Evolutionary conservation across 192 early-diverging fungal species (phyloP).

Genomic region (Obelidium mucronatum): DNA sequence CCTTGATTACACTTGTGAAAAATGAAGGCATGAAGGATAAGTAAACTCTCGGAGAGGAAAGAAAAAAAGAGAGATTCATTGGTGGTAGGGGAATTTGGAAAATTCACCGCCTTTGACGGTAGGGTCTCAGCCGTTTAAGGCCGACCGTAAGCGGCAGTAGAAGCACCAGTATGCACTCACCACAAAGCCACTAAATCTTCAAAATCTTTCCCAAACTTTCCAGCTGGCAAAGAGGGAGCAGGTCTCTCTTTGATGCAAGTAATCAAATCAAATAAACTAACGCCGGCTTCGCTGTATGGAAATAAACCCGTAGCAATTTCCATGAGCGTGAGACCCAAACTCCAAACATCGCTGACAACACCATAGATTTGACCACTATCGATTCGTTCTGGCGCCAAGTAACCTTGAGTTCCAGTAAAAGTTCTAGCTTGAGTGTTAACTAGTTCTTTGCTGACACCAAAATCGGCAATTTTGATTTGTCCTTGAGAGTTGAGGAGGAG

Average conservation of each 20-base stretch:
- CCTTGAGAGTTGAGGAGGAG: slow-evolving; percentile 89
- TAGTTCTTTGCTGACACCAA: slow-evolving; percentile 93
- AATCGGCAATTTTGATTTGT: slow-evolving; percentile 95
- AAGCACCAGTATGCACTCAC: slow-evolving; percentile 49
- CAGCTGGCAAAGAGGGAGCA: slow-evolving; percentile 73
- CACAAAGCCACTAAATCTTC: slow-evolving; percentile 78
- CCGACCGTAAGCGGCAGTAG: background rate
- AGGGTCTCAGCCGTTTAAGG: too few relatives aligned
- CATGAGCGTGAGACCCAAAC: slow-evolving; percentile 84
- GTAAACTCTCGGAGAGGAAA: too few relatives aligned
- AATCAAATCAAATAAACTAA: slow-evolving; percentile 89
- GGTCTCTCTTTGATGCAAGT: slow-evolving; percentile 93
- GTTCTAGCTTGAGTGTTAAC: slow-evolving; percentile 89
- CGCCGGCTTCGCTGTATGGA: slow-evolving; percentile 85
- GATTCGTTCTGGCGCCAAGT: slow-evolving; percentile 84
- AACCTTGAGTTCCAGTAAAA: slow-evolving; percentile 88
- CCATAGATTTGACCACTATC: slow-evolving; percentile 77
- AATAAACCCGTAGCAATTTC: slow-evolving; percentile 93
- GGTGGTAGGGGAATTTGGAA: too few relatives aligned
- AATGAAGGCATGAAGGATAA: background rate
- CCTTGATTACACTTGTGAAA: slow-evolving; percentile 49
- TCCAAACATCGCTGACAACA: slow-evolving; percentile 97
- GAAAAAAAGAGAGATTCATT: too few relatives aligned
- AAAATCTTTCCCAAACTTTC: slow-evolving; percentile 70
- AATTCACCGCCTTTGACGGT: too few relatives aligned